phyloP scores from a whole-genome alignment of 257 asterid genomes.

The Euphrasia confusa region DNA sequence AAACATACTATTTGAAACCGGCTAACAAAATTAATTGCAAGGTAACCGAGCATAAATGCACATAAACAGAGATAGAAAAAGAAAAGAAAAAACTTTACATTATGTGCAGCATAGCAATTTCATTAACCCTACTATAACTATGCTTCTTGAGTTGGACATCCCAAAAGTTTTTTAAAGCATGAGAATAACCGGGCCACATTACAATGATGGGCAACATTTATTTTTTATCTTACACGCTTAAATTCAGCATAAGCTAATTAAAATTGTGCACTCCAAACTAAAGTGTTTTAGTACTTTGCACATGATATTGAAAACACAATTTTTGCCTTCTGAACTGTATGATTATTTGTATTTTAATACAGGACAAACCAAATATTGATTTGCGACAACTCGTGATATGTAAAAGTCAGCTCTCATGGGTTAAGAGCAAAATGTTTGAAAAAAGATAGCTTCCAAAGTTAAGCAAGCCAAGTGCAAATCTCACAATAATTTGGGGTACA shows the following conservation, averaged over 20 bases:
- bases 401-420: not conserved
- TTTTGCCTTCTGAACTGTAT: not conserved
- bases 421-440: not conserved
- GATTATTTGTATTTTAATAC: not conserved
- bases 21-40: not conserved
- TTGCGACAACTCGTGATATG: not conserved
- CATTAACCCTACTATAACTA: no score
- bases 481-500: not conserved
- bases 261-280: not conserved
- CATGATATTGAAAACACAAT: not conserved
- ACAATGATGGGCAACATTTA: no score
- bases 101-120: not conserved
- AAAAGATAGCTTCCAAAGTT: not conserved
- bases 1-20: not conserved
- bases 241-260: not conserved
- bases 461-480: not conserved
- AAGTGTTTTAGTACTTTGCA: not conserved
- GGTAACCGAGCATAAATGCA: not conserved
- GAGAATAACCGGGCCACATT: no score
- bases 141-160: no score
- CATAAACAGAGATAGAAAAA: not conserved
- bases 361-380: not conserved
- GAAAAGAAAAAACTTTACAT: not conserved
- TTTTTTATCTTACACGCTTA: no score
- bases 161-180: no score